phyloP scores from a whole-genome alignment of 441 rosid species.

The Gossypium lobatum region DNA sequence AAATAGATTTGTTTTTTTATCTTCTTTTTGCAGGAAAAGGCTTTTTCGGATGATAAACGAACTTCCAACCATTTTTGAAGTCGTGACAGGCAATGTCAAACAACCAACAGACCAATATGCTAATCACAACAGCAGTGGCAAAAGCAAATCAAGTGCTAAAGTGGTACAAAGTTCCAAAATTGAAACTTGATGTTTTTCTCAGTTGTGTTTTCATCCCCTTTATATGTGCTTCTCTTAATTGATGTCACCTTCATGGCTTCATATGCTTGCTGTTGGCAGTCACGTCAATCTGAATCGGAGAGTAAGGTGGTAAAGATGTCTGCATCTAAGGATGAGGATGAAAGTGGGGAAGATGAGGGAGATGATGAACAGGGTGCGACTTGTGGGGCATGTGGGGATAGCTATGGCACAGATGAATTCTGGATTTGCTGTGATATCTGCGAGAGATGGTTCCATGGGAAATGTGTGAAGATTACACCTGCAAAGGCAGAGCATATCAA shows the following conservation, averaged over 20 bases:
- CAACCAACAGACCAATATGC: slow-evolving; percentile 65
- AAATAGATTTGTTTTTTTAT: neutral
- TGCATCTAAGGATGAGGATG: slow-evolving; percentile 61
- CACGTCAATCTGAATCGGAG: slow-evolving; percentile 47
- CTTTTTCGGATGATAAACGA: slow-evolving; percentile 90
- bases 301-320: slow-evolving; percentile 43
- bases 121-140: slow-evolving; percentile 45
- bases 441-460: neutral
- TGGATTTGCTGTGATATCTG: neutral
- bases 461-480: slow-evolving; percentile 62
- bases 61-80: slow-evolving; percentile 74
- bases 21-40: slow-evolving; percentile 57
- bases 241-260: no score
- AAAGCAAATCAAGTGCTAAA: slow-evolving; percentile 68
- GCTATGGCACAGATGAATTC: slow-evolving; percentile 63
- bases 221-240: neutral
- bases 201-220: neutral
- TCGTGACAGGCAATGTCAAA: slow-evolving; percentile 65
- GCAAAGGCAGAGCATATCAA: slow-evolving; percentile 93
- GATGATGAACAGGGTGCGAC: slow-evolving; percentile 77
- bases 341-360: slow-evolving; percentile 78
- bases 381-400: slow-evolving; percentile 91
- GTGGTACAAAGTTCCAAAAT: slow-evolving; percentile 28
- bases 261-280: slow-evolving; percentile 22
- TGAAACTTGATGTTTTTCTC: neutral